Evolutionary conservation across 2,329 filamentous ascomycete genomes (phyloP).

Genomic region (Aspergillus fumigatiaffinis): DNA sequence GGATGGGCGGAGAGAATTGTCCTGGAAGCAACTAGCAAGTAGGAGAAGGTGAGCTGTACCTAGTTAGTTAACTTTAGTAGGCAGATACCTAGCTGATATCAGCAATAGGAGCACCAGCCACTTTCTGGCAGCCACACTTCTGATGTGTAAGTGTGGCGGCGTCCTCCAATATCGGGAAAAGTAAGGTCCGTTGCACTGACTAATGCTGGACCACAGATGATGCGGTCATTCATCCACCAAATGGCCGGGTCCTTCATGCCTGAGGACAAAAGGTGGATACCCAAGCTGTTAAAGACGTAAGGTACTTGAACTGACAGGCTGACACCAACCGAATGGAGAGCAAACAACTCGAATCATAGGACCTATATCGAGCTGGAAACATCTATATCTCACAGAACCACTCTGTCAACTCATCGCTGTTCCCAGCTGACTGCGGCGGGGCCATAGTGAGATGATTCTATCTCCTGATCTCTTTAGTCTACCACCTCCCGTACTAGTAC

Average conservation of each 20-base stretch:
- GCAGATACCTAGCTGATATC: constrained; percentile 1
- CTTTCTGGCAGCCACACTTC: not conserved
- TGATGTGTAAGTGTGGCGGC: not conserved
- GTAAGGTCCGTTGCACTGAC: not conserved
- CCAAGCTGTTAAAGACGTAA: not conserved
- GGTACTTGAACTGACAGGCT: too few species aligned
- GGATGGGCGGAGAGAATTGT: constrained; percentile 1
- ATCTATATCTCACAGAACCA: not conserved
- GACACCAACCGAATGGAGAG: too few species aligned
- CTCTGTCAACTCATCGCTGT: constrained; percentile 1
- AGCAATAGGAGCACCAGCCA: constrained; percentile 7
- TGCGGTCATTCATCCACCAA: not conserved
- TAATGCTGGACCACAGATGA: not conserved
- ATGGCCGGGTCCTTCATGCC: not conserved
- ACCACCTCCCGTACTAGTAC: not conserved
- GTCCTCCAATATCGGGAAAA: not conserved
- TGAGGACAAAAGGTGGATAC: not conserved
- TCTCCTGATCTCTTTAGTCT: not conserved
- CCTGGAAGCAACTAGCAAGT: not conserved
- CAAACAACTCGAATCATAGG: not conserved
- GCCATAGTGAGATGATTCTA: not conserved
- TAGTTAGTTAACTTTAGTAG: not conserved
- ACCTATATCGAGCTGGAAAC: too few species aligned
- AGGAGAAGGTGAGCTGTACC: not conserved
- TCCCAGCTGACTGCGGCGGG: constrained; percentile 19